phyloP scores from a whole-genome alignment of 129 eudicot genomes.

The Deinandra increscens region DNA sequence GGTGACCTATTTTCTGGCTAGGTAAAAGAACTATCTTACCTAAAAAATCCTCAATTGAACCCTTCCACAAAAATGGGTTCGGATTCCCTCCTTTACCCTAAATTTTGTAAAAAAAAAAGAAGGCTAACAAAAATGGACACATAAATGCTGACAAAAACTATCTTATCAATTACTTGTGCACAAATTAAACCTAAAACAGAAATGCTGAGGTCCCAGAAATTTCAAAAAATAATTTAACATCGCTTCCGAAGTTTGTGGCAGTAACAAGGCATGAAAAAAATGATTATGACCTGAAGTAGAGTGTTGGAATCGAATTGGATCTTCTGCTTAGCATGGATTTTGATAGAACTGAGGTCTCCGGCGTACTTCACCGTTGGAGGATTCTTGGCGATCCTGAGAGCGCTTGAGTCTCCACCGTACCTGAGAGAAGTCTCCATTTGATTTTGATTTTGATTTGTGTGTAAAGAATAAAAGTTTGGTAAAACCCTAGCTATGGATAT shows the following conservation, averaged over 20 bases:
- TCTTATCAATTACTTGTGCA: not conserved
- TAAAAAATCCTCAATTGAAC: not conserved
- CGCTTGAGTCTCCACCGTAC: conserved; percentile 66
- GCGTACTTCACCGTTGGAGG: conserved; percentile 25
- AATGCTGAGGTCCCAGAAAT: too few species aligned
- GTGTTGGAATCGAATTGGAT: conserved; percentile 47
- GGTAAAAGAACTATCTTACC: too few species aligned
- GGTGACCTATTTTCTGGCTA: too few species aligned
- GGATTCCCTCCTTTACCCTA: not conserved
- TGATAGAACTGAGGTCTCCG: conserved; percentile 24
- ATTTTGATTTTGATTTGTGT: conserved; percentile 16
- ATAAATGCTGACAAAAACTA: not conserved
- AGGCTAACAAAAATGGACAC: too few species aligned
- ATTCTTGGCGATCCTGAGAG: conserved; percentile 34
- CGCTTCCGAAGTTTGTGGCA: too few species aligned
- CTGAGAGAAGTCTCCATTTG: conserved; percentile 83
- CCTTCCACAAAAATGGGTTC: not conserved
- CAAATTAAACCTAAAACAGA: not conserved
- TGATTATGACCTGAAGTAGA: conserved; percentile 28
- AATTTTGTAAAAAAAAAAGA: too few species aligned
- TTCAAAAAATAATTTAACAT: too few species aligned
- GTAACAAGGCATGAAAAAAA: not conserved
- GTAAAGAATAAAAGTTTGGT: not conserved
- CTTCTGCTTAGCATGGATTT: conserved; percentile 76
- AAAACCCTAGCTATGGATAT: conserved; percentile 16